Evolutionary conservation across 805 yeast genomes (phyloP).

Genomic region (Metschnikowia hibisci): DNA sequence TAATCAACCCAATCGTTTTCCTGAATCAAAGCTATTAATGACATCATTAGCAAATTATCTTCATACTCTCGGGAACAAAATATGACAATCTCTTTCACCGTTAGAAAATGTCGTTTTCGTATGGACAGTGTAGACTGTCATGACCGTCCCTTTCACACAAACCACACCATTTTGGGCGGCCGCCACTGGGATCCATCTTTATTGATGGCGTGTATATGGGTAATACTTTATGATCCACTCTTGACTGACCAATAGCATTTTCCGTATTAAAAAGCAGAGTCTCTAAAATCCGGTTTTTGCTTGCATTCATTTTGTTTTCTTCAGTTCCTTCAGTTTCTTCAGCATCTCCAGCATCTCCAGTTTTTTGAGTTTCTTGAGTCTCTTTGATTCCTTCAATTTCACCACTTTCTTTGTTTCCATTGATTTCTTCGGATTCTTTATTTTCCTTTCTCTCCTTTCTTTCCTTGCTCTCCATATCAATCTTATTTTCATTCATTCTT

Average conservation of each 20-base stretch:
- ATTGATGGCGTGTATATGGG: constrained; percentile 50
- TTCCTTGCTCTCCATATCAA: neutral
- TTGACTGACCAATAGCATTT: too few relatives aligned
- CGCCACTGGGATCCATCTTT: constrained; percentile 62
- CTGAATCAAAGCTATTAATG: too few relatives aligned
- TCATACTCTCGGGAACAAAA: neutral
- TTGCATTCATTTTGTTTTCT: neutral
- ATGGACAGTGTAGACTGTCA: constrained; percentile 83
- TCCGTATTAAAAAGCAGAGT: too few relatives aligned
- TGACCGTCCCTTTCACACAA: constrained; percentile 91
- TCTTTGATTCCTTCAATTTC: too few relatives aligned
- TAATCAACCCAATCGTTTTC: too few relatives aligned
- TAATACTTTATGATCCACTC: constrained; percentile 14
- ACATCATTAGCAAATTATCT: too few relatives aligned
- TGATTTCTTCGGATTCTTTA: too few relatives aligned
- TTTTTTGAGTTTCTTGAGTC: too few relatives aligned
- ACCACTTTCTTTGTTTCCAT: too few relatives aligned
- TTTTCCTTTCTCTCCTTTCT: too few relatives aligned
- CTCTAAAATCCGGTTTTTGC: neutral
- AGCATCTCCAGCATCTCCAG: too few relatives aligned
- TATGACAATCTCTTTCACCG: neutral
- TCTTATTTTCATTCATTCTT: neutral
- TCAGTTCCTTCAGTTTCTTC: too few relatives aligned
- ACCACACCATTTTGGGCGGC: constrained; percentile 84
- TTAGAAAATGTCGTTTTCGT: constrained; percentile 56